Evolutionary conservation across 2,329 filamentous ascomycete species (phyloP).

Genomic region (Cercospora janseana): DNA sequence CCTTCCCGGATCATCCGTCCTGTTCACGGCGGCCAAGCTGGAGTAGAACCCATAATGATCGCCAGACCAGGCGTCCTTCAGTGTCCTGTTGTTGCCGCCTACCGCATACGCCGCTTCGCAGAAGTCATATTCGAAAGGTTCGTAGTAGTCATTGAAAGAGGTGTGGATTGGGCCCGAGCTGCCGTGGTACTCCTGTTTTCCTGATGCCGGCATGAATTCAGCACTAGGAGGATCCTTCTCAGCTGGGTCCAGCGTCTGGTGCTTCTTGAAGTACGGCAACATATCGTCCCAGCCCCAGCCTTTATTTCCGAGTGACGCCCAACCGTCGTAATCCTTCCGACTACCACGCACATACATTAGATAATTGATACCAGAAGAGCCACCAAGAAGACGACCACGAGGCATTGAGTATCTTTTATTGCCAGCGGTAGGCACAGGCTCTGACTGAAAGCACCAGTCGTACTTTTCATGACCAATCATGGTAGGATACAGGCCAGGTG

Average conservation of each 20-base stretch:
- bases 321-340: slow-evolving; percentile 39
- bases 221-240: slow-evolving; percentile 21
- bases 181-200: slow-evolving; percentile 37
- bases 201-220: slow-evolving; percentile 25
- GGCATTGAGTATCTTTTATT: slow-evolving; percentile 35
- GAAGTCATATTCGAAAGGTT: slow-evolving; percentile 41
- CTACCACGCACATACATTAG: slow-evolving; percentile 38
- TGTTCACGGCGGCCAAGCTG: slow-evolving; percentile 35
- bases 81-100: slow-evolving; percentile 33
- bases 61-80: slow-evolving; percentile 36
- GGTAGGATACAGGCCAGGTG: slow-evolving; percentile 35
- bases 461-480: slow-evolving; percentile 37
- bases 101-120: slow-evolving; percentile 38
- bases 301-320: slow-evolving; percentile 33
- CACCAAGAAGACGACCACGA: slow-evolving; percentile 42
- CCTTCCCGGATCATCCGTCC: slow-evolving; percentile 33
- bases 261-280: slow-evolving; percentile 34
- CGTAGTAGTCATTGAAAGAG: slow-evolving; percentile 40
- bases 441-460: slow-evolving; percentile 37
- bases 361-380: slow-evolving; percentile 43
- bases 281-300: slow-evolving; percentile 35
- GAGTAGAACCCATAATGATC: slow-evolving; percentile 39
- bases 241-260: slow-evolving; percentile 24
- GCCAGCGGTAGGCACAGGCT: slow-evolving; percentile 27
- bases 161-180: slow-evolving; percentile 38